phyloP scores from a whole-genome alignment of 2,329 filamentous ascomycete genomes.

The Huntiella bhutanensis region DNA sequence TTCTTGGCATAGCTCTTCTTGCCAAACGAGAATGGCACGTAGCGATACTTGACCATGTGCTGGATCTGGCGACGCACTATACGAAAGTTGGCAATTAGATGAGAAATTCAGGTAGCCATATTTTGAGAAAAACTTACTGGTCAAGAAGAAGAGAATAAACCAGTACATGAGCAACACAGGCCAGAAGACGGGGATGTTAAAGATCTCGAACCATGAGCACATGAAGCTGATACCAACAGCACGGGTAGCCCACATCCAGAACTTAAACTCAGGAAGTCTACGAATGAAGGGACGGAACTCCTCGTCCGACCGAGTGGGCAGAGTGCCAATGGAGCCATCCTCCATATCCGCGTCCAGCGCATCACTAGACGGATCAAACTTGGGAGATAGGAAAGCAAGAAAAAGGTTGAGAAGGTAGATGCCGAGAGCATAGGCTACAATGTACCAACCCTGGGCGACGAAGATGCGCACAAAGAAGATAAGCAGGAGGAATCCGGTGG shows the following conservation, averaged over 20 bases:
- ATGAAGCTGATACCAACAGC: constrained; percentile 66
- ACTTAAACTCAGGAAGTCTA: constrained; percentile 95
- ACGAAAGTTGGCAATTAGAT: not conserved
- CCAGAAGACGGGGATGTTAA: constrained; percentile 98
- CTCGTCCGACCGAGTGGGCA: constrained; percentile 90
- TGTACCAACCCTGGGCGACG: constrained; percentile 93
- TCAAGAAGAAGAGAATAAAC: constrained; percentile 89
- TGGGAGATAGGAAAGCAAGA: constrained; percentile 93
- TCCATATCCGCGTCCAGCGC: constrained; percentile 86
- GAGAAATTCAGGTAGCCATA: not conserved
- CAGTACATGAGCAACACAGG: constrained; percentile 96
- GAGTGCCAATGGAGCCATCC: constrained; percentile 61
- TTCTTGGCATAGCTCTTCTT: constrained; percentile 63
- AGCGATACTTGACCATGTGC: constrained; percentile 99
- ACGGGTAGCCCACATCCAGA: constrained; percentile 91
- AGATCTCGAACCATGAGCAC: constrained; percentile 85
- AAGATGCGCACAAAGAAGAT: constrained; percentile 82
- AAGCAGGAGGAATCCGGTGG: constrained; percentile 56
- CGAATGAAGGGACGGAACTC: constrained; percentile 97
- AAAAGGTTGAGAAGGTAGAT: constrained; percentile 99
- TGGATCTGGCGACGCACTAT: constrained; percentile 97
- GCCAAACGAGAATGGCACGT: constrained; percentile 81
- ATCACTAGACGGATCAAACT: constrained; percentile 95
- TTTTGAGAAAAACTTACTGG: constrained; percentile 46
- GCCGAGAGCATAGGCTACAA: constrained; percentile 91